phyloP scores from a whole-genome alignment of 495 filamentous ascomycete species.

The Penicillium canescens region DNA sequence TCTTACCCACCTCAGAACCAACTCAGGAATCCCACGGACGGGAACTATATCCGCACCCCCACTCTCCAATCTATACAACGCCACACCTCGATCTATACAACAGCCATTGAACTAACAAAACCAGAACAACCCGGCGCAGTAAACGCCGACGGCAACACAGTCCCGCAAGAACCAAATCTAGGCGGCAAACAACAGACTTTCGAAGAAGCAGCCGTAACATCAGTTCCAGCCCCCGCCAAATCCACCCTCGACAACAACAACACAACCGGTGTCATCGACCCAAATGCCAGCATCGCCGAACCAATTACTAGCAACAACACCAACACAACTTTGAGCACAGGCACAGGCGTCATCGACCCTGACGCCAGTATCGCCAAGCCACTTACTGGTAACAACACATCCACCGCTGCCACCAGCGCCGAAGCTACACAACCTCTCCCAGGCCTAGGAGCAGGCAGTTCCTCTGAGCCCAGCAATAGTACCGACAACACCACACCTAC shows the following conservation, averaged over 20 bases:
- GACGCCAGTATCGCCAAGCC: not conserved
- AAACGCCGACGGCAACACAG: constrained; percentile 22
- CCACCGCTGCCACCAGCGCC: not conserved
- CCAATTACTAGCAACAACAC: not conserved
- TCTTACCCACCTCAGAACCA: not conserved
- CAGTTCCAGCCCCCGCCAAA: not conserved
- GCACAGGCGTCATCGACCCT: not conserved
- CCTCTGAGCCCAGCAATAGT: not conserved
- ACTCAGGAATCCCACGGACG: too few species aligned
- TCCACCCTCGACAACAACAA: not conserved
- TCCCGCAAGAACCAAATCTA: constrained; percentile 15
- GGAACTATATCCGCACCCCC: too few species aligned
- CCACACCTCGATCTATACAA: too few species aligned
- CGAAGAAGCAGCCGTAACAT: constrained; percentile 1
- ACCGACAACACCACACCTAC: constrained; percentile 5
- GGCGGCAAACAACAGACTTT: constrained; percentile 1
- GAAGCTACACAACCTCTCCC: not conserved
- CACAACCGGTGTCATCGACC: too few species aligned
- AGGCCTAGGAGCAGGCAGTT: not conserved
- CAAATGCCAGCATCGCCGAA: too few species aligned
- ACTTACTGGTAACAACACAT: too few species aligned
- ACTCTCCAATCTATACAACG: not conserved
- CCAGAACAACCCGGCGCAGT: constrained; percentile 39
- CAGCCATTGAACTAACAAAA: too few species aligned
- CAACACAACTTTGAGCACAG: not conserved